Evolutionary conservation across 208 protist genomes (phyloP), one percentile per base, ranked within the genome.

Genomic region (Trypanosoma boissoni): DNA sequence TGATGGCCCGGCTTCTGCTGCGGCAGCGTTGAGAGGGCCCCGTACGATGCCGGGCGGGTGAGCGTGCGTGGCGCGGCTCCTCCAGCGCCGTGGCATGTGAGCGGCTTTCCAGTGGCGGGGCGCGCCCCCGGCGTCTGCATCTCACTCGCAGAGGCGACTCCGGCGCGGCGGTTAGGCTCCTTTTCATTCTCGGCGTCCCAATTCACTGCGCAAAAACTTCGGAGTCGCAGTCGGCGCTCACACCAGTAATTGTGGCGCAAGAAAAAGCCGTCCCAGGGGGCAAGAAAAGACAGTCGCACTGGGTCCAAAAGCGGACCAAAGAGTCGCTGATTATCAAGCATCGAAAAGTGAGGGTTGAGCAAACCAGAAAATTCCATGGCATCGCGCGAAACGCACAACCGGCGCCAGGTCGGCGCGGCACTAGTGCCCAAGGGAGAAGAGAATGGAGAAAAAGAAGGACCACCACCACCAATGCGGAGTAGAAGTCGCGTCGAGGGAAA

Each of bases 291-390:
- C 0, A 45, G 71, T 1, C 56, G 60, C 16, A 81, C 36, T 2
- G 58, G 49, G 43, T 82, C 67, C n/a, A 86, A 27, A n/a, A 86
- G 72, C 8, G 79, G 79, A 0, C 79, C 79, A 34, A 86, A 58
- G 8, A 56, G 1, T 2, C 64, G 16, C 29, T 68, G 50, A 57
- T 86, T 86, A 54, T 82, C 46, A 4, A 46, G 27, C 7, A 86
- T 52, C 16, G 72, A 82, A 45, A 86, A 86, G 18, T 81, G 48
- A 3, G 74, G 64, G 61, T 86, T 81, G 2, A 86, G 46, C 23
- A 76, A 72, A 44, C 74, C 75, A 20, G 74, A 82, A 45, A 44
- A 52, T 49, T 54, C 55, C 36, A 81, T 60, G 12, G 79, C 79
- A 31, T 78, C 74, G 50, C 63, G 26, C 1, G 79, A 80, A 28